Evolutionary conservation across 2,329 filamentous ascomycete species (phyloP), one percentile per base, ranked within the genome.

Genomic region (Colletotrichum lindemuthianum): DNA sequence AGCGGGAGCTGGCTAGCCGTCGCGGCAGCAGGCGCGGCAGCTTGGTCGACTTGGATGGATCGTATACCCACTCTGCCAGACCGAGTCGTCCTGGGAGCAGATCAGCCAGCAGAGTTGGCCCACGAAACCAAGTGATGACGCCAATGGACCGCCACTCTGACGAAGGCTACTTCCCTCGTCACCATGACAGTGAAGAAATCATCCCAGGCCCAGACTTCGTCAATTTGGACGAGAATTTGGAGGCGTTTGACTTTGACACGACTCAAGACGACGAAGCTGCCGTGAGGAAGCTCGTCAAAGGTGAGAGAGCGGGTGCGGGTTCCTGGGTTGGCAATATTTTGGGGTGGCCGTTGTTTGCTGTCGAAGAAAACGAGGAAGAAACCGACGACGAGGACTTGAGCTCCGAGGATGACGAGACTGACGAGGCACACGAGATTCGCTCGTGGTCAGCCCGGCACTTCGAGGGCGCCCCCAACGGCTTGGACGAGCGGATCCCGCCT

Each of bases 301-400:
- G 81, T 15, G 84, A 83, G 57, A 82, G 81, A 51, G 76, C 80
- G 8, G 83, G 84, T 8, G 74, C 85, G 44, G 84, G 82, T 5
- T 84, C 84, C 4, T 90, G 87, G 87, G 81, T 91, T 64, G 84
- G 84, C 64, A 65, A 65, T 9, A 83, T 89, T 63, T 75, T 88
- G 47, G 84, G 84, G 2, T 90, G 87, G 84, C 84, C 82, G 34
- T 78, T 90, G 9, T 90, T 90, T 72, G 81, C 86, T 1, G 86
- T 88, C 6, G 84, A 88, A 54, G 87, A 89, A 72, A 82, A 86
- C 60, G 86, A 85, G 2, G 84, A 87, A 55, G 79, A 82, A 44
- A 74, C 76, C 2, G 81, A 82, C 10, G 77, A 77, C 3, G 75
- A 78, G 54, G 70, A 72, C 45, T 76, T 74, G 5, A 75, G 73